A percentile compares a stretch with the other conserved stretches of the same genome.
Evolutionary conservation across 2,329 filamentous ascomycete species (phyloP).

Genomic region (Aspergillus flavus): DNA sequence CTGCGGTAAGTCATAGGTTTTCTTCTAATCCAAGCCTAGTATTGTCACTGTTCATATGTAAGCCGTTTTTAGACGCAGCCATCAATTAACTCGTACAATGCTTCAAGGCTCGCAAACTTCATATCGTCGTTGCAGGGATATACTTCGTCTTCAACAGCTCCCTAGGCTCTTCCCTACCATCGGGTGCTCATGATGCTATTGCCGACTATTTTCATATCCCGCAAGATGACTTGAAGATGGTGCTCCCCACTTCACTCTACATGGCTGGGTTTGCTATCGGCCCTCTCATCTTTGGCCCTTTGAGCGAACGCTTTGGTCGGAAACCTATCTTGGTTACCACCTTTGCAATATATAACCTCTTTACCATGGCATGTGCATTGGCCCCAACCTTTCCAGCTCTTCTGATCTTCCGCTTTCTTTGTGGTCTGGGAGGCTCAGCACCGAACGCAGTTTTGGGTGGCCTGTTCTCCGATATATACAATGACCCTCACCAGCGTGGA

Average conservation of each 20-base stretch:
- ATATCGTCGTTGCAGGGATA: slow-evolving; percentile 19
- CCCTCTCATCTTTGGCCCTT: slow-evolving; percentile 40
- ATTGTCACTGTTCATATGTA: background rate
- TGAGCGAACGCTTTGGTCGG: slow-evolving; percentile 42
- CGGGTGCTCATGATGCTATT: slow-evolving; percentile 19
- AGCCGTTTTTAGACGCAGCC: background rate
- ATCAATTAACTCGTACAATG: background rate
- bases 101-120: slow-evolving; percentile 13
- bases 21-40: background rate
- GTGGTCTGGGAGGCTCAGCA: slow-evolving; percentile 39
- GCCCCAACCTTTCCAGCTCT: slow-evolving; percentile 40
- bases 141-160: slow-evolving; percentile 23
- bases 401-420: slow-evolving; percentile 44
- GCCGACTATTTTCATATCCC: slow-evolving; percentile 17
- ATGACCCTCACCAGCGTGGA: slow-evolving; percentile 36
- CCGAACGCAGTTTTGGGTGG: slow-evolving; percentile 44
- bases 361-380: slow-evolving; percentile 43
- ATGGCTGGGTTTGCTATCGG: slow-evolving; percentile 37
- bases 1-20: background rate
- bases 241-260: slow-evolving; percentile 34
- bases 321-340: slow-evolving; percentile 48
- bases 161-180: slow-evolving; percentile 23
- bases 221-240: slow-evolving; percentile 25
- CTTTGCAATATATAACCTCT: slow-evolving; percentile 43
- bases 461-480: slow-evolving; percentile 44